Evolutionary conservation across 768 basidiomycete genomes (phyloP).

Genomic region (Russula ochroleuca): DNA sequence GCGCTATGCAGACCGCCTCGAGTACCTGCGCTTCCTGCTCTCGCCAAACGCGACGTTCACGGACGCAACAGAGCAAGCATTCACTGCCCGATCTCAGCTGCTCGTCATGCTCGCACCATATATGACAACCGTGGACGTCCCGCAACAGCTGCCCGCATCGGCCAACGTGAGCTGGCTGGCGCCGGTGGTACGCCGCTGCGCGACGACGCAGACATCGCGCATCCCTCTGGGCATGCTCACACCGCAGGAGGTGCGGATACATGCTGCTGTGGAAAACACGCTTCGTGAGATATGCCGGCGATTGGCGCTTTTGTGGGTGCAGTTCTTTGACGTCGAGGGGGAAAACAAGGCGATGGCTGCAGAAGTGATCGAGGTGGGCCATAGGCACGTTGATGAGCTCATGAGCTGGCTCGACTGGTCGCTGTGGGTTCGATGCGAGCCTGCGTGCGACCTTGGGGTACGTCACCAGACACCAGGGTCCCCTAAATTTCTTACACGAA

Average conservation of each 20-base stretch:
- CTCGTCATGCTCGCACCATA: slow-evolving; percentile 33
- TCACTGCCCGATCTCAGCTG: slow-evolving; percentile 10
- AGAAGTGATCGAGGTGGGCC: not conserved
- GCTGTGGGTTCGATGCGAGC: slow-evolving; percentile 25
- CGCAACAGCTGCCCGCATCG: not conserved
- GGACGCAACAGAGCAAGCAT: no score
- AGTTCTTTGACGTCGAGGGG: slow-evolving; percentile 27
- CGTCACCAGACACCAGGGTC: slow-evolving; percentile 1
- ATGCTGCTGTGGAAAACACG: slow-evolving; percentile 20
- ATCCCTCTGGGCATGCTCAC: slow-evolving; percentile 20
- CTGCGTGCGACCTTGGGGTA: slow-evolving; percentile 22
- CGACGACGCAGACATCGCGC: slow-evolving; percentile 22
- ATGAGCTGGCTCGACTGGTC: slow-evolving; percentile 30
- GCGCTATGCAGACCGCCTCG: slow-evolving; percentile 42
- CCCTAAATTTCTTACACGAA: no score
- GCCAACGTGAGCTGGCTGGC: slow-evolving; percentile 20
- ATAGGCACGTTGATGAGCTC: slow-evolving; percentile 14
- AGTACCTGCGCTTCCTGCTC: slow-evolving; percentile 40
- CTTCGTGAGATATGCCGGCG: slow-evolving; percentile 28
- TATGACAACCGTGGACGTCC: slow-evolving; percentile 26
- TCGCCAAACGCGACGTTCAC: slow-evolving; percentile 25
- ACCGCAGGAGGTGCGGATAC: slow-evolving; percentile 22
- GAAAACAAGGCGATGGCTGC: not conserved
- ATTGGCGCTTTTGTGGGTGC: slow-evolving; percentile 21
- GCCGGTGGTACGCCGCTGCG: slow-evolving; percentile 22